These are phyloP conservation scores for Phytophthora lateralis DNA, from an alignment of 352 stramenopile genomes.

Conservation along the genomic window DNA sequence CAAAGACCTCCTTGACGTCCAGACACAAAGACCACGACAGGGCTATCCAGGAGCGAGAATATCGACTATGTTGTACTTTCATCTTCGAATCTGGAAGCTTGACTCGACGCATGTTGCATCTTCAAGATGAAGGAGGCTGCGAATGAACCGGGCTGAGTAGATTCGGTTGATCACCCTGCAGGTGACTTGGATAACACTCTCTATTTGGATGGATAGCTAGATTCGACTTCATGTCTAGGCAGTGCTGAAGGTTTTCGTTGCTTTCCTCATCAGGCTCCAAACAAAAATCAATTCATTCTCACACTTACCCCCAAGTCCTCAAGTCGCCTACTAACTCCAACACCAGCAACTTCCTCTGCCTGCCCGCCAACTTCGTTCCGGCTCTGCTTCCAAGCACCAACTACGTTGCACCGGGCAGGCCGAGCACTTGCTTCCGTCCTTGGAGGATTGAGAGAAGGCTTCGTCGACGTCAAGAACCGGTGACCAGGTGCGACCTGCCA, in stretches of 20 bases:
- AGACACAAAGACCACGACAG: too few relatives aligned
- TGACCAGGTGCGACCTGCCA: neutral
- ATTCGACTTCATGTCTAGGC: slow-evolving; percentile 6
- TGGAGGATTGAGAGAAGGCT: neutral
- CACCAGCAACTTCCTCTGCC: neutral
- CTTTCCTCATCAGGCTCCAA: slow-evolving; percentile 13
- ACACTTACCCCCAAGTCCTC: neutral
- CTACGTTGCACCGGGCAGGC: neutral
- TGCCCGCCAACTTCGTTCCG: neutral
- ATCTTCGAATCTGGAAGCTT: too few relatives aligned
- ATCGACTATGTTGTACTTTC: too few relatives aligned
- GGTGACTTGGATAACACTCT: neutral
- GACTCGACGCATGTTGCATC: too few relatives aligned
- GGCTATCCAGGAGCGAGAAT: too few relatives aligned
- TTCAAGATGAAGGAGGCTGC: too few relatives aligned
- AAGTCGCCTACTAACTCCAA: neutral
- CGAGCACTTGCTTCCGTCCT: neutral
- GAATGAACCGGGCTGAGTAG: neutral
- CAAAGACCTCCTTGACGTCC: too few relatives aligned
- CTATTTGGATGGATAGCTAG: neutral
- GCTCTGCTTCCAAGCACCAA: neutral
- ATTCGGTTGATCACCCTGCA: neutral
- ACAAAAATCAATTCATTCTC: slow-evolving; percentile 3
- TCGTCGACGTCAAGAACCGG: neutral
- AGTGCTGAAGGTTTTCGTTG: slow-evolving; percentile 14